These are phyloP conservation scores for Clonostachys sp. DNA, from an alignment of 2,329 filamentous ascomycete genomes.

Conservation along the genomic window DNA sequence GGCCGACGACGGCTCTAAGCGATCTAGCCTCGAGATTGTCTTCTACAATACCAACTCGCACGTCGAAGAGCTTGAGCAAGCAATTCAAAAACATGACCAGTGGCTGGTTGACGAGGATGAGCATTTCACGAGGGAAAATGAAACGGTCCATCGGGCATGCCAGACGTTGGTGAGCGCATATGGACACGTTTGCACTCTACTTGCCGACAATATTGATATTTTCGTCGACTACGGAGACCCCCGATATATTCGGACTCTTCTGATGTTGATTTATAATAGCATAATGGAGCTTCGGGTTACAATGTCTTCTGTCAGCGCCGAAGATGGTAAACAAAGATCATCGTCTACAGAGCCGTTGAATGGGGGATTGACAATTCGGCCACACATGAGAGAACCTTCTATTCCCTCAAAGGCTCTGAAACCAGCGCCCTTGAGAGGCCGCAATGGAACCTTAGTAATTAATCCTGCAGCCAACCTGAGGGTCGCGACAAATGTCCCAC, in stretches of 20 bases:
- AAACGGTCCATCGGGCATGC: constrained; percentile 59
- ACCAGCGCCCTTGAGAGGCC: constrained; percentile 22
- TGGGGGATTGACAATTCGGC: constrained; percentile 34
- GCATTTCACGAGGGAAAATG: constrained; percentile 48
- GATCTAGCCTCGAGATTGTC: constrained; percentile 61
- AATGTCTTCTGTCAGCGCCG: constrained; percentile 24
- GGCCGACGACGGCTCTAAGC: constrained; percentile 55
- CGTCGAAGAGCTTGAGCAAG: constrained; percentile 60
- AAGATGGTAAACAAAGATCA: constrained; percentile 10
- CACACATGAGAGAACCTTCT: constrained; percentile 46
- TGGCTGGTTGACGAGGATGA: constrained; percentile 41
- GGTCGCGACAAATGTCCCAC: constrained; percentile 51
- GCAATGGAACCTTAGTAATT: constrained; percentile 26
- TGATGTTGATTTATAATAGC: constrained; percentile 62
- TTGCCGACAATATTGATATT: constrained; percentile 57
- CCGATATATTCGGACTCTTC: constrained; percentile 60
- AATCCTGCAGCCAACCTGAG: constrained; percentile 34
- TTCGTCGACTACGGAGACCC: constrained; percentile 63
- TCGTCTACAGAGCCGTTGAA: background rate
- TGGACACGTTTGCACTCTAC: constrained; percentile 57
- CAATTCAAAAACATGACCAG: constrained; percentile 57
- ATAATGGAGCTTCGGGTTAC: constrained; percentile 63
- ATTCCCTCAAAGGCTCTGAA: constrained; percentile 47
- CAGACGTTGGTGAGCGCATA: constrained; percentile 61
- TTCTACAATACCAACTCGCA: constrained; percentile 66